Evolutionary conservation across 2,329 filamentous ascomycete genomes (phyloP).

Genomic region (Penicillium psychrosexuale): DNA sequence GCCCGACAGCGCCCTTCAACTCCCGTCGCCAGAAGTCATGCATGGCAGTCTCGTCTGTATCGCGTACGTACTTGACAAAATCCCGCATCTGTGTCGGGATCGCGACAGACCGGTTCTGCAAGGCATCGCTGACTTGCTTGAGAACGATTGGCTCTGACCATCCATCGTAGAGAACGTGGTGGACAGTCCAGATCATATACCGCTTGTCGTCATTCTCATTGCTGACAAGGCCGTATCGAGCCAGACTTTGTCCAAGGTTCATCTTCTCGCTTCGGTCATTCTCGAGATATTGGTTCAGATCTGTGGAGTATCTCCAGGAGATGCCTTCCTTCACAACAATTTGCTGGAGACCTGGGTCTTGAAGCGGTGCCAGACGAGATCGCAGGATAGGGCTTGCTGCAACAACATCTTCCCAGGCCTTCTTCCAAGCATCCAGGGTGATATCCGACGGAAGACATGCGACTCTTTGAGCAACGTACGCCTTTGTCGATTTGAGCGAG

Average conservation of each 20-base stretch:
- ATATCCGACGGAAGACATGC: slow-evolving; percentile 37
- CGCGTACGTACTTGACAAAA: slow-evolving; percentile 50
- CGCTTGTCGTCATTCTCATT: slow-evolving; percentile 22
- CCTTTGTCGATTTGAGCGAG: slow-evolving; percentile 42
- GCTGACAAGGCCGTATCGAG: slow-evolving; percentile 36
- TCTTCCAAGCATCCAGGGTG: slow-evolving; percentile 38
- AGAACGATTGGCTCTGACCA: slow-evolving; percentile 42
- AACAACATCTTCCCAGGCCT: slow-evolving; percentile 46
- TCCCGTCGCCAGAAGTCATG: slow-evolving; percentile 50
- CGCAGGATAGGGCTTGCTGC: slow-evolving; percentile 45
- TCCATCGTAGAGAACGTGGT: slow-evolving; percentile 54
- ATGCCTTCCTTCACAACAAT: slow-evolving; percentile 35
- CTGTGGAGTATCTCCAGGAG: slow-evolving; percentile 29
- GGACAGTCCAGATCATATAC: slow-evolving; percentile 50
- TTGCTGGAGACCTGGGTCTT: slow-evolving; percentile 35
- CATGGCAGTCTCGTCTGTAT: slow-evolving; percentile 41
- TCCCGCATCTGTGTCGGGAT: slow-evolving; percentile 40
- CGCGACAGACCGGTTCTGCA: slow-evolving; percentile 20
- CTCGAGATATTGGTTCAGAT: slow-evolving; percentile 28
- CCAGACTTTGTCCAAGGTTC: slow-evolving; percentile 36
- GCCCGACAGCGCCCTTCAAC: slow-evolving; percentile 45
- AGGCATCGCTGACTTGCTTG: slow-evolving; percentile 30
- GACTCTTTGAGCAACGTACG: slow-evolving; percentile 47
- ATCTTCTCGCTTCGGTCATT: slow-evolving; percentile 28
- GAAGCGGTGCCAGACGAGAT: slow-evolving; percentile 43